A percentile compares a stretch with the other conserved stretches of the same genome.
These are phyloP conservation scores for Penicillium sp. DNA, from an alignment of 2,329 filamentous ascomycete genomes.

Conservation along the genomic window DNA sequence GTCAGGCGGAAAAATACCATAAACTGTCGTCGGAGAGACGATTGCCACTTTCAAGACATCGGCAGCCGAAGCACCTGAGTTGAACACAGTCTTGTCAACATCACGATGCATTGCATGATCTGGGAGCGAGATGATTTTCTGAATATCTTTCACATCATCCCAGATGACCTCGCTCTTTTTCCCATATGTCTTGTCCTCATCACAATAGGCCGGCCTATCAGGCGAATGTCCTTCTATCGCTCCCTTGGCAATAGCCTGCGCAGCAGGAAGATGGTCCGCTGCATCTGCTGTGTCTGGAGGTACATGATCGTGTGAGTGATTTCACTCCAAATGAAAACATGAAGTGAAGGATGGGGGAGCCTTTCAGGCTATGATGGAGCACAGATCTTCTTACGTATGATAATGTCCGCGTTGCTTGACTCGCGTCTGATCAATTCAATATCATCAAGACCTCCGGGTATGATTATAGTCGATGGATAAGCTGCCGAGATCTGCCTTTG, in stretches of 20 bases:
- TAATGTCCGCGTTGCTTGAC: constrained; percentile 11
- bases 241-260: background rate
- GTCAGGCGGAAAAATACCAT: background rate
- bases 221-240: background rate
- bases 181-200: background rate
- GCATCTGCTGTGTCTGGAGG: constrained; percentile 13
- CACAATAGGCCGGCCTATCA: background rate
- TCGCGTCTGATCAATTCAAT: constrained; percentile 1
- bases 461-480: constrained; percentile 5
- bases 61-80: background rate
- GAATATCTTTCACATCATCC: constrained; percentile 5
- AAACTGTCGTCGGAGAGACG: constrained; percentile 13
- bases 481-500: constrained; percentile 1
- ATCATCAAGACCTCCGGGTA: constrained; percentile 4
- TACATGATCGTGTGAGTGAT: background rate
- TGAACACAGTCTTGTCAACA: constrained; percentile 14
- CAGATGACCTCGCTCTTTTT: background rate
- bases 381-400: constrained; percentile 11
- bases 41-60: constrained; percentile 8
- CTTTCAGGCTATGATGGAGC: too few species aligned
- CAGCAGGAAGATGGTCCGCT: constrained; percentile 5
- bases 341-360: too few species aligned
- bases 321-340: background rate
- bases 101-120: constrained; percentile 15
- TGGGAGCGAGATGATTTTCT: constrained; percentile 13